Base-by-base conservation (phyloP, 441 rosid genomes). In the Gossypium aridum region DNA sequence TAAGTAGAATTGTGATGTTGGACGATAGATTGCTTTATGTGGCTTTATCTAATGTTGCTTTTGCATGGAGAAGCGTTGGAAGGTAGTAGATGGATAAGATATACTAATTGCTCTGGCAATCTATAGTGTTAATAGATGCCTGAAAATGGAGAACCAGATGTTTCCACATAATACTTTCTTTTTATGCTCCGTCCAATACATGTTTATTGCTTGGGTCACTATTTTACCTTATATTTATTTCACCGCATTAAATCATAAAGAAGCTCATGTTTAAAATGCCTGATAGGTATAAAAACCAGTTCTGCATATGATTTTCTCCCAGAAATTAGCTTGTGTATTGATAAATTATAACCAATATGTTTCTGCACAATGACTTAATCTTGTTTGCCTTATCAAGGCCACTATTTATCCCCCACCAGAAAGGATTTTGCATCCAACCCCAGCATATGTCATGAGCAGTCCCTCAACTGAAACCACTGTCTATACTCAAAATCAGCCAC, bases 381-480 rank as follows among this genome's bases (percentile, higher is more conserved):
- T 64, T 17, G 72, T 76, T 78, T 80, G 76, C 78, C 80, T 79
- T 82, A 54, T 72, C 57, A 81, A 92, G 97, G 86, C 87, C 59
- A 85, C 93, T 76, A 47, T 83, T 59, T 87, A 88, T 80, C 82
- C 71, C 65, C 65, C 85, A 74, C 80, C 85, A 28, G 99, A 88
- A 76, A 84, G 87, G 79, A 77, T 73, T 71, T 71, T 87, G 80
- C 87, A 64, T 80, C 81, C 84, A 55, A 80, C 88, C 70, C 80
- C 88, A 65, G 67, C 90, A 31, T 87, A 80, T 86, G 68, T 77
- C 49, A 75, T 84, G 75, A 80, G 76, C 79, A 83, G 74, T 79
- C 81, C 86, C 14, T 60, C 84, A 19, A 75, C 80, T 56, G 94
- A 84, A 60, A 69, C 76, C 74, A 82, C 73, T 72, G 66, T 77